Evolutionary conservation across 192 early-diverging fungal species (phyloP).

Genomic region (Backusella sp.): DNA sequence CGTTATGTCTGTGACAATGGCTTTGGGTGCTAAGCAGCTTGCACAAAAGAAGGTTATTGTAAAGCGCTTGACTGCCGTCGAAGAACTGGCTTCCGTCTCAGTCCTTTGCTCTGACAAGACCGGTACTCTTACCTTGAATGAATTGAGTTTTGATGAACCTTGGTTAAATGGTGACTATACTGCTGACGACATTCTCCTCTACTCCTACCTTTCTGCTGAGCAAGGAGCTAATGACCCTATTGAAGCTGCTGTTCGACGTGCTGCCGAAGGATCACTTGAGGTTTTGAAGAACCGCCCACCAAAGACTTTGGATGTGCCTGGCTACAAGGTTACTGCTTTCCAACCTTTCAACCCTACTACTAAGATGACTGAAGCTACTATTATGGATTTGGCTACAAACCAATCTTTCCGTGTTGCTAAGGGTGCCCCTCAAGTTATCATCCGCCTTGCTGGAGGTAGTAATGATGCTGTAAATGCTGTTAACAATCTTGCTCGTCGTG

Average conservation of each 20-base stretch:
- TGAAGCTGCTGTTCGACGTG: constrained; percentile 80
- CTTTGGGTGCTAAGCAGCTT: constrained; percentile 83
- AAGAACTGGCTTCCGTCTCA: constrained; percentile 87
- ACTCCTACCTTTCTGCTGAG: constrained; percentile 82
- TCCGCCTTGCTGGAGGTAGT: constrained; percentile 77
- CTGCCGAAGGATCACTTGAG: constrained; percentile 60
- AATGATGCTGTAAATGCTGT: constrained; percentile 83
- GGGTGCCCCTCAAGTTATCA: constrained; percentile 95
- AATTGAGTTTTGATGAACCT: constrained; percentile 89
- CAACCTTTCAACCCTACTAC: constrained; percentile 85
- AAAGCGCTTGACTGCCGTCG: constrained; percentile 93
- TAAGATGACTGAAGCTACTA: constrained; percentile 86
- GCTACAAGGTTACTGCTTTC: constrained; percentile 83
- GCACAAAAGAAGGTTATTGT: constrained; percentile 90
- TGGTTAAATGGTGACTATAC: constrained; percentile 64
- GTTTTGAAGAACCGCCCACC: constrained; percentile 36
- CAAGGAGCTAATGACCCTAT: constrained; percentile 89
- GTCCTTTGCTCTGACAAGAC: constrained; percentile 86
- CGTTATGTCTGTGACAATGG: constrained; percentile 94
- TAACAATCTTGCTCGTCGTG: constrained; percentile 82
- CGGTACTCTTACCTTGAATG: constrained; percentile 88
- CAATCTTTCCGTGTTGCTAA: constrained; percentile 87
- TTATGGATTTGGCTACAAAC: constrained; percentile 64
- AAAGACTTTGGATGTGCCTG: constrained; percentile 68
- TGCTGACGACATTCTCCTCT: constrained; percentile 77